Base-by-base conservation (phyloP, 2,329 filamentous ascomycete genomes). In the Rutstroemia sp. region DNA sequence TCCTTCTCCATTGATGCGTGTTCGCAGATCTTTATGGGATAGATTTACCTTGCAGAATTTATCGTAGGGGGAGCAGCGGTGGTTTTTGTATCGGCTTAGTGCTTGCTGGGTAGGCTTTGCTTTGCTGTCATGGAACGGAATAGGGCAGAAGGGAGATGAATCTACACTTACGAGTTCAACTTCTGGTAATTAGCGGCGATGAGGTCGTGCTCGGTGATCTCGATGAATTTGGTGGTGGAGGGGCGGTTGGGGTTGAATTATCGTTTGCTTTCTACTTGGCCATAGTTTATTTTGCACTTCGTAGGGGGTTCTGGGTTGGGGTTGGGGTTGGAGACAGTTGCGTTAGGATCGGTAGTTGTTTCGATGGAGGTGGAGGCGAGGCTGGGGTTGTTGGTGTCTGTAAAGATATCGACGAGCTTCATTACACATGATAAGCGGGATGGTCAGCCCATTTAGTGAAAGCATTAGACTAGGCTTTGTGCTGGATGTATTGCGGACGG, bases 21-120 rank as follows among this genome's bases (percentile, higher is more conserved):
- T 76, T 77, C 27, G 72, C 57, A 0, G 73, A 60, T 77, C 67
- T 59, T 75, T 76, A 65, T 77, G 67, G 58, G 78, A 78, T 1
- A 78, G n/a, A 61, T 78, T 78, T 30, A 75, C 23, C 59, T 78
- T 75, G 59, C 76, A 78, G 65, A 77, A 78, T 58, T 70, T 74
- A 58, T 77, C 70, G 60, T 78, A 74, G 1, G 2, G 25, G 1
- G 53, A 58, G 54, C 75, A 78, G 52, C 68, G 74, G 68, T 69
- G 78, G 60, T 78, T 78, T 65, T 77, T 78, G 63, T 70, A 77
- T 5, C 74, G 49, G 14, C 2, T n/a, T 16, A 3, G 9, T 5
- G 37, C 3, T 8, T 49, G n/a, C 27, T 7, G 21, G 34, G 8
- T 23, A 16, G 34, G 19, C 12, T 10, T 1, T 16, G 27, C 38